Conservation (phyloP, 169 alveolate species). For the Neospora caninum region DNA sequence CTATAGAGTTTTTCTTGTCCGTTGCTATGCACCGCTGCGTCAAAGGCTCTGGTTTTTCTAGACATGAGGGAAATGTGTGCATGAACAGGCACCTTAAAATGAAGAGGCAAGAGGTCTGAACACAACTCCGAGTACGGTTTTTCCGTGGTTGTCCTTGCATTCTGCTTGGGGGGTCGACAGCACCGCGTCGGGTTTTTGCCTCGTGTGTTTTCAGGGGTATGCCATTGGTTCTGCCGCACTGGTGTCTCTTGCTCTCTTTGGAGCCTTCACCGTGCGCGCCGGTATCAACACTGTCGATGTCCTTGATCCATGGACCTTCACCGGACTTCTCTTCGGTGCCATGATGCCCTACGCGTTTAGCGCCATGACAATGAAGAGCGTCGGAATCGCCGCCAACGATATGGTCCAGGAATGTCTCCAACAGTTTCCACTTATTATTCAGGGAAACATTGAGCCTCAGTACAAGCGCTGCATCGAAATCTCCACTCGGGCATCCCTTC, state of each 20-base stretch:
- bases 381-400: constrained; percentile 89
- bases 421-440: constrained; percentile 83
- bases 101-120: too few relatives aligned
- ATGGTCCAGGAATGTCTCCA: constrained; percentile 87
- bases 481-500: constrained; percentile 86
- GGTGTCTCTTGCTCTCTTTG: constrained; percentile 90
- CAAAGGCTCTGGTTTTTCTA: too few relatives aligned
- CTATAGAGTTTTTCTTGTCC: too few relatives aligned
- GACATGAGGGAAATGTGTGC: too few relatives aligned
- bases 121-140: too few relatives aligned
- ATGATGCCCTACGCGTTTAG: constrained; percentile 91
- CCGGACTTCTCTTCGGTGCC: constrained; percentile 88
- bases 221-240: constrained; percentile 93
- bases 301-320: constrained; percentile 84
- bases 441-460: constrained; percentile 83
- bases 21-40: too few relatives aligned
- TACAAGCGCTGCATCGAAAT: constrained; percentile 84
- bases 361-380: constrained; percentile 91
- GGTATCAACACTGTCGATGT: constrained; percentile 75
- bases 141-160: too few relatives aligned
- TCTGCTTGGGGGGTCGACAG: too few relatives aligned
- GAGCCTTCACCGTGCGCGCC: constrained; percentile 90
- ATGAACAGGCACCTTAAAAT: too few relatives aligned
- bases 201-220: constrained; percentile 79
- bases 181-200: background rate